Conservation (phyloP, 2,329 filamentous ascomycete species). For the Penicillium sp. region DNA sequence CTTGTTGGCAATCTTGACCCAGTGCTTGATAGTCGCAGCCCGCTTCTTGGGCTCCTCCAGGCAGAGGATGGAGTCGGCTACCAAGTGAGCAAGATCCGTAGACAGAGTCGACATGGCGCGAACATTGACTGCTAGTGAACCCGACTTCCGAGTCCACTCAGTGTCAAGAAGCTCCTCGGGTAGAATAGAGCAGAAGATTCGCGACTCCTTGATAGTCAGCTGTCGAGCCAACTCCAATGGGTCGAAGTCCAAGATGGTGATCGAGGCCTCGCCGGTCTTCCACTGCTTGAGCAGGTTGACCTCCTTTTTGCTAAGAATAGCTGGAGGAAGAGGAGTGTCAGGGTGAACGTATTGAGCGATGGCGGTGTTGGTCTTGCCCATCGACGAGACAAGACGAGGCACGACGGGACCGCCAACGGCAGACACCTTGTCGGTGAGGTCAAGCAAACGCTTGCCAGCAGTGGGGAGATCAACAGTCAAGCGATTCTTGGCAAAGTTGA, state of each 20-base stretch:
- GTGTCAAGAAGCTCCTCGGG: constrained; percentile 89
- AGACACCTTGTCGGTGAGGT: constrained; percentile 77
- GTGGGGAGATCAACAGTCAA: constrained; percentile 69
- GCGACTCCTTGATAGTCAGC: constrained; percentile 87
- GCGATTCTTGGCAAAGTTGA: constrained; percentile 75
- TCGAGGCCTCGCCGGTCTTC: constrained; percentile 68
- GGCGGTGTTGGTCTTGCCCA: constrained; percentile 83
- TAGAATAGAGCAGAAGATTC: constrained; percentile 86
- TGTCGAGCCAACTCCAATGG: constrained; percentile 88
- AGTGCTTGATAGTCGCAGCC: constrained; percentile 89
- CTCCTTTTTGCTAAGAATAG: constrained; percentile 75
- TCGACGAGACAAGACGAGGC: constrained; percentile 78
- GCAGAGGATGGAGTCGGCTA: constrained; percentile 87
- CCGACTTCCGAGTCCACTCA: constrained; percentile 90
- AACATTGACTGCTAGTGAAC: constrained; percentile 80
- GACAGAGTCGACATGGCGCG: constrained; percentile 91
- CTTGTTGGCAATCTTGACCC: constrained; percentile 90
- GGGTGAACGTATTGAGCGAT: constrained; percentile 69
- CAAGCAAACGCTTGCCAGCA: constrained; percentile 76
- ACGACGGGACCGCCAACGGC: constrained; percentile 73
- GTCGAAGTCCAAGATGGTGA: constrained; percentile 86
- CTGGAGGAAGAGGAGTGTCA: constrained; percentile 70
- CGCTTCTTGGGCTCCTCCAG: constrained; percentile 91
- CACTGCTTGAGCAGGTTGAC: constrained; percentile 70
- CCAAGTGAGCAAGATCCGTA: constrained; percentile 88